Base-by-base conservation (phyloP, 164 flowering plant species). In the Berberis vulgaris region DNA sequence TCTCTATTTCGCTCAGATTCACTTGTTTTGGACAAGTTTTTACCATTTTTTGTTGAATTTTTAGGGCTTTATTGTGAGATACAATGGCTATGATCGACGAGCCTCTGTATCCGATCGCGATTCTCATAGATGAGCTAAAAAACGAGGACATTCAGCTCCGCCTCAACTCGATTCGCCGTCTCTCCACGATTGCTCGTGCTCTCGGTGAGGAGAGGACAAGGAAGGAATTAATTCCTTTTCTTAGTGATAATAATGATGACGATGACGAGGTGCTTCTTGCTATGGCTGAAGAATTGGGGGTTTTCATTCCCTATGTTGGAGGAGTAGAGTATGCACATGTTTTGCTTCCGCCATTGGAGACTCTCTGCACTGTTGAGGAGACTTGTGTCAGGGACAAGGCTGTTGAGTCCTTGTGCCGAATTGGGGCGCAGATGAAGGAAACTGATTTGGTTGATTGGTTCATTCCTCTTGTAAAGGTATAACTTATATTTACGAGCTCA, bases 251-350 rank as follows among this genome's bases (percentile, higher is more conserved):
- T 73, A 88, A 93, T 73, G 98, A 93, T 4, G 98, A 93, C 5
- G 98, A 93, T 43, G 98, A 93, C 61, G 98, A 93, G 66, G 98
- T 93, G 42, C 89, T 93, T 66, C 97, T 93, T 67, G 94, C 96
- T 2, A 88, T 93, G 91, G 98, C 96, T 0, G 96, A 93, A 54
- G 96, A 93, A 60, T 76, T 93, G 84, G 97, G 97, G 4, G 92
- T 86, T 11, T 93, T 93, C 67, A 81, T 90, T 57, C 98, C 98
- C 0, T 93, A 90, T 73, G 94, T 93, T 70, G 98, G 98, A 6
- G 98, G 98, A 7, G 87, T 84, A 38, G 98, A 90, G 45, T 71
- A 85, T 73, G 98, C 97, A 0, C 79, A 86, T 77, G 89, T 93
- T 60, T 69, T 93, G 77, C 84, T 93, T 0, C 88, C 89, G 0